These are phyloP conservation scores for Alternaria rosae DNA, from an alignment of 2,329 filamentous ascomycete species.

Conservation along the genomic window DNA sequence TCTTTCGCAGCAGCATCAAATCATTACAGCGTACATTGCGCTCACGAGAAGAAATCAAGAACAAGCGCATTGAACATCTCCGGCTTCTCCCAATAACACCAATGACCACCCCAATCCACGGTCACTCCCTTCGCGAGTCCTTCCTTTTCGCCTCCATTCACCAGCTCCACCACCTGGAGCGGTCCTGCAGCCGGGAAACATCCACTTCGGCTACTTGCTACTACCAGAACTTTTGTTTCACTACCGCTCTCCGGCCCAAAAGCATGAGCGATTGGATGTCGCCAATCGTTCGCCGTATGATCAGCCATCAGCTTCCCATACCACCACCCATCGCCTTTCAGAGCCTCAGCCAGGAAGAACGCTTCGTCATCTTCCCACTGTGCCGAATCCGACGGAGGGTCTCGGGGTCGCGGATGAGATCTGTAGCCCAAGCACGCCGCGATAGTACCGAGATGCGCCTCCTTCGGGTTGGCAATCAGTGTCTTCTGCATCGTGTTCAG, in stretches of 20 bases:
- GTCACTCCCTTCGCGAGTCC: conserved; percentile 25
- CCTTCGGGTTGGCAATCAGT: conserved; percentile 17
- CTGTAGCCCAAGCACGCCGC: conserved; percentile 34
- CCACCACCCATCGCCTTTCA: conserved; percentile 37
- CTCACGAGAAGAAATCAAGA: conserved; percentile 17
- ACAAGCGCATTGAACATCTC: conserved; percentile 33
- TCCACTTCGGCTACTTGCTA: conserved; percentile 38
- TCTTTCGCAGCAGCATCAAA: background rate
- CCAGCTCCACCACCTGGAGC: conserved; percentile 30
- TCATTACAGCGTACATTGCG: background rate
- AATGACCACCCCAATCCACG: conserved; percentile 40
- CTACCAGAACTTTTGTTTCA: conserved; percentile 28
- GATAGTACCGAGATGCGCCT: conserved; percentile 32
- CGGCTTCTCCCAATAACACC: conserved; percentile 43
- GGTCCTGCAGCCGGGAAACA: conserved; percentile 38
- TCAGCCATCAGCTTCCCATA: conserved; percentile 42
- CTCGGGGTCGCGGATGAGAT: conserved; percentile 24
- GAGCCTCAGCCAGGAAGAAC: conserved; percentile 33
- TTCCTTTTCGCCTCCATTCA: conserved; percentile 19
- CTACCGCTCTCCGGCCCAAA: conserved; percentile 27
- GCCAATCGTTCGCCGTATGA: conserved; percentile 39
- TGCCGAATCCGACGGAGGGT: conserved; percentile 13
- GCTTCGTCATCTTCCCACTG: conserved; percentile 32
- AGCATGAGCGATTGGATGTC: conserved; percentile 27
- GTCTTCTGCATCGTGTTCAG: conserved; percentile 24